phyloP scores from a whole-genome alignment of 345 rosid genomes.

The Dimocarpus longan region DNA sequence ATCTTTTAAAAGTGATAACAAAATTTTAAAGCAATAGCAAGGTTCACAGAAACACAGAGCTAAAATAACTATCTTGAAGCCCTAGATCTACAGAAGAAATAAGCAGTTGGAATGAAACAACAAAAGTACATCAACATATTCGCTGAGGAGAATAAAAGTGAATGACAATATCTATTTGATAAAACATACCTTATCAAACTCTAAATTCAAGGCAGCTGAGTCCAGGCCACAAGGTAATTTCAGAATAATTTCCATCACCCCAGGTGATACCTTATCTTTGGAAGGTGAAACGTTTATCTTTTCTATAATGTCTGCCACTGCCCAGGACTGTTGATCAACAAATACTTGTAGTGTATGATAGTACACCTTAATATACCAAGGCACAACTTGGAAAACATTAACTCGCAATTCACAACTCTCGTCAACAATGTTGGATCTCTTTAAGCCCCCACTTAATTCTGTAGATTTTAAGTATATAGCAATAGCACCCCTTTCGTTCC shows the following conservation, averaged over 20 bases:
- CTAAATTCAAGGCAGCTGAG: conserved; percentile 79
- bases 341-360: conserved; percentile 71
- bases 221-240: conserved; percentile 72
- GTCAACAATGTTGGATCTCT: conserved; percentile 19
- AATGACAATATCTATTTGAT: not conserved
- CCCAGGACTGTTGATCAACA: conserved; percentile 65
- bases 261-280: conserved; percentile 87
- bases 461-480: conserved; percentile 79
- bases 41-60: not conserved
- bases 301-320: conserved; percentile 52
- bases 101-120: not conserved
- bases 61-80: not conserved
- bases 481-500: conserved; percentile 95
- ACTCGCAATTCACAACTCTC: conserved; percentile 57
- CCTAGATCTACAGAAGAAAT: not conserved
- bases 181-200: conserved; percentile 81
- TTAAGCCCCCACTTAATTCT: conserved; percentile 33
- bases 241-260: conserved; percentile 83
- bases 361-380: conserved; percentile 94
- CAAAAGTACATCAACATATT: not conserved
- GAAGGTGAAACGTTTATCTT: conserved; percentile 84
- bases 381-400: conserved; percentile 88
- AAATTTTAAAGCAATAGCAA: not conserved
- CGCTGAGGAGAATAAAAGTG: not conserved
- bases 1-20: not conserved